Evolutionary conservation across 2,329 filamentous ascomycete genomes (phyloP).

Genomic region (Neocucurbitaria cava): DNA sequence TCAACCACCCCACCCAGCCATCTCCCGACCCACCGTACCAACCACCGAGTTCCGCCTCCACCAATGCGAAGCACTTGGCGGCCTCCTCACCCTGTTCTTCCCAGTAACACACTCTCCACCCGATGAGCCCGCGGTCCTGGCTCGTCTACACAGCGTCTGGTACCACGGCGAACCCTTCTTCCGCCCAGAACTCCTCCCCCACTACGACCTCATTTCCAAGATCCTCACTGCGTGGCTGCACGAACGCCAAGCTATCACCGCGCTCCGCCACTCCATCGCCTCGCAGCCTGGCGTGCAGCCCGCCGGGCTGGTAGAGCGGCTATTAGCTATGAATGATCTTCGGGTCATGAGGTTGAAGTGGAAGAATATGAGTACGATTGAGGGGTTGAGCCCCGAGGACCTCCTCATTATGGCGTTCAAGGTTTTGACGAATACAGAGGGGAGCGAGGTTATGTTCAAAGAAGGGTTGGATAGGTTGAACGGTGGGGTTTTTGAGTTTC

Average conservation of each 20-base stretch:
- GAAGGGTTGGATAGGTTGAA: slow-evolving; percentile 40
- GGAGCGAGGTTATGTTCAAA: slow-evolving; percentile 44
- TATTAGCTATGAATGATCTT: slow-evolving; percentile 45
- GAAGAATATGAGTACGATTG: slow-evolving; percentile 45
- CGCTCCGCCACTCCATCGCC: slow-evolving; percentile 30
- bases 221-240: slow-evolving; percentile 42
- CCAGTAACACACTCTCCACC: slow-evolving; percentile 28
- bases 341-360: slow-evolving; percentile 44
- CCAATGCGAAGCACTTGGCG: slow-evolving; percentile 43
- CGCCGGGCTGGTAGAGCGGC: slow-evolving; percentile 37
- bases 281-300: slow-evolving; percentile 32
- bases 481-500: slow-evolving; percentile 39
- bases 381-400: slow-evolving; percentile 42
- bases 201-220: slow-evolving; percentile 36
- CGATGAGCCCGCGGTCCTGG: slow-evolving; percentile 34
- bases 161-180: slow-evolving; percentile 32
- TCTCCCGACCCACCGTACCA: slow-evolving; percentile 9
- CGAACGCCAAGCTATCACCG: slow-evolving; percentile 39
- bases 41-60: slow-evolving; percentile 31
- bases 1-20: slow-evolving; percentile 1
- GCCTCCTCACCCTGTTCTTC: slow-evolving; percentile 40
- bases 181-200: slow-evolving; percentile 30
- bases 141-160: slow-evolving; percentile 39
- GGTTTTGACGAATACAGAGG: slow-evolving; percentile 43
- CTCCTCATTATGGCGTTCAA: slow-evolving; percentile 41